A percentile compares a stretch with the other conserved stretches of the same genome.
These are phyloP conservation scores for Neonectria coccinea DNA, from an alignment of 2,329 filamentous ascomycete species.

Conservation along the genomic window DNA sequence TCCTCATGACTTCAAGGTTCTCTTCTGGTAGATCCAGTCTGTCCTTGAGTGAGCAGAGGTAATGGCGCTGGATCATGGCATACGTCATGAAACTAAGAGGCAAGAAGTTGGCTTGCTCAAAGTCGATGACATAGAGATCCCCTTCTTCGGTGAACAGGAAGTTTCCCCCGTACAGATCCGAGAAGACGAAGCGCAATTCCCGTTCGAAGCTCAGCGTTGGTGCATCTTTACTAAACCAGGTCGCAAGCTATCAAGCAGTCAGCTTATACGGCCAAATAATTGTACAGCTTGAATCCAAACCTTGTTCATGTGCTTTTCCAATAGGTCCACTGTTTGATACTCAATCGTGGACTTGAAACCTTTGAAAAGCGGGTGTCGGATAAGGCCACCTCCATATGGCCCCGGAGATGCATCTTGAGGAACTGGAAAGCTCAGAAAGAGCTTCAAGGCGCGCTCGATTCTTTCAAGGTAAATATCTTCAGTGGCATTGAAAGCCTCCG, in stretches of 20 bases:
- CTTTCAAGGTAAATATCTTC: neutral
- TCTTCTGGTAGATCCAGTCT: conserved; percentile 9
- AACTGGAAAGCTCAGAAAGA: conserved; percentile 17
- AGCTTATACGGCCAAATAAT: neutral
- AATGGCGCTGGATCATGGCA: conserved; percentile 15
- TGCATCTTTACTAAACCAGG: conserved; percentile 1
- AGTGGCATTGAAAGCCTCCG: neutral
- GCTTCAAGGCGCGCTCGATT: conserved; percentile 3
- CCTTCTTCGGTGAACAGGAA: conserved; percentile 15
- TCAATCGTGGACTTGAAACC: conserved; percentile 4
- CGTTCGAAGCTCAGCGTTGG: conserved; percentile 11
- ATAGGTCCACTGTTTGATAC: conserved; percentile 8
- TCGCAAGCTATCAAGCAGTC: conserved; percentile 3
- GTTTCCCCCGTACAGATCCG: conserved; percentile 18
- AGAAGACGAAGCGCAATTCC: conserved; percentile 13
- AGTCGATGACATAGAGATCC: conserved; percentile 16
- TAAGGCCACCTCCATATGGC: conserved; percentile 16
- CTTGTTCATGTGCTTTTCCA: conserved; percentile 23
- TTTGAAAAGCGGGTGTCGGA: conserved; percentile 13
- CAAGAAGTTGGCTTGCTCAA: conserved; percentile 17
- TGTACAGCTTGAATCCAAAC: neutral
- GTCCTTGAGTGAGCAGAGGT: neutral
- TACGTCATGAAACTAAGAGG: conserved; percentile 25
- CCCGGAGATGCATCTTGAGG: conserved; percentile 14
- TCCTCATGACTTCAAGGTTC: conserved; percentile 14